phyloP scores from a whole-genome alignment of 257 asterid species.

The Striga asiatica region DNA sequence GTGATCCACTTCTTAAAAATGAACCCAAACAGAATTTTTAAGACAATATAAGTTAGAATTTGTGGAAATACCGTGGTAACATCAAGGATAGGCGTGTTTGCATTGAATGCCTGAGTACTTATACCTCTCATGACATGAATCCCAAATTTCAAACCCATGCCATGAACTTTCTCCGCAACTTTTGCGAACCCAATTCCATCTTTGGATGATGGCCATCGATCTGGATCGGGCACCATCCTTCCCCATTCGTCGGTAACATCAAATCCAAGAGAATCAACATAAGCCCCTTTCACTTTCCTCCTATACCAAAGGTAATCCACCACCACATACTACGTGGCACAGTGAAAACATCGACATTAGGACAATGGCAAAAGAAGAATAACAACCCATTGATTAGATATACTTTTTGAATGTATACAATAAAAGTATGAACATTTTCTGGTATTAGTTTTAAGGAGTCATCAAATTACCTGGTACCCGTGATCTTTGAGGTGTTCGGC shows the following conservation, averaged over 20 bases:
- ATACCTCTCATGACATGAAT: constrained; percentile 94
- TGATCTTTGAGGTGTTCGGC: constrained; percentile 40
- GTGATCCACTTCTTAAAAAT: background rate
- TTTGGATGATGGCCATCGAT: constrained; percentile 83
- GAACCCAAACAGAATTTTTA: background rate
- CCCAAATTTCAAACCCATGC: constrained; percentile 87
- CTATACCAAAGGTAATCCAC: constrained; percentile 98
- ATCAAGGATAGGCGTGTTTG: constrained; percentile 74
- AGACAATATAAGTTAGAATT: background rate
- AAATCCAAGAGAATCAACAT: constrained; percentile 71
- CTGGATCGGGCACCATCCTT: constrained; percentile 87
- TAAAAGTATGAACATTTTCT: background rate
- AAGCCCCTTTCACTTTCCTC: constrained; percentile 68
- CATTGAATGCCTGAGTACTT: constrained; percentile 72
- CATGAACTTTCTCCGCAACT: constrained; percentile 63
- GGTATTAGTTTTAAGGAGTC: background rate
- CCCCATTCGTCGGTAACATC: constrained; percentile 96
- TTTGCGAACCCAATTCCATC: constrained; percentile 67
- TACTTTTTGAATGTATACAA: background rate
- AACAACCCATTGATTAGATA: background rate
- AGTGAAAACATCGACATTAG: background rate
- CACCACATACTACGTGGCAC: constrained; percentile 72
- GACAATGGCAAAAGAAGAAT: too few species aligned
- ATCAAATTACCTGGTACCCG: constrained; percentile 67
- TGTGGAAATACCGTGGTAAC: constrained; percentile 42